Percentiles rank a stretch among this genome's conserved stretches.
These are phyloP conservation scores for Cladosporium sp. DNA, from an alignment of 2,329 filamentous ascomycete genomes.

Conservation along the genomic window DNA sequence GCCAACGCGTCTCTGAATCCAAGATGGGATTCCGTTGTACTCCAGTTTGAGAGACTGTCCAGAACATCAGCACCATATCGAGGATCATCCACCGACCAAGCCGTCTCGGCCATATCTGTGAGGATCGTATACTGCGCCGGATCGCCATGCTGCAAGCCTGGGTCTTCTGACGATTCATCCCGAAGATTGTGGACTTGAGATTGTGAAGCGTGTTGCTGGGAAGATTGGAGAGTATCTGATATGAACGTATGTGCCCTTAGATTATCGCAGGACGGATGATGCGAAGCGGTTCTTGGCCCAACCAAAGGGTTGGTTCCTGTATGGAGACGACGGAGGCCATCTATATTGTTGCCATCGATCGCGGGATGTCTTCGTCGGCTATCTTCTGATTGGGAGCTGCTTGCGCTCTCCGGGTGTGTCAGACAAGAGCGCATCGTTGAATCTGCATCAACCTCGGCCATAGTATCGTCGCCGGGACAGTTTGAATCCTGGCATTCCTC, in stretches of 20 bases:
- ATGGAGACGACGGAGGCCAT: slow-evolving; percentile 11
- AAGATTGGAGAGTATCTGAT: background rate
- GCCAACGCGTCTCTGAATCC: background rate
- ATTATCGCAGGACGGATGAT: slow-evolving; percentile 12
- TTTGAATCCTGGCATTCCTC: too few species aligned
- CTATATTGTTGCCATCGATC: too few species aligned
- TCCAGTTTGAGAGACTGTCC: slow-evolving; percentile 1
- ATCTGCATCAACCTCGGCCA: too few species aligned
- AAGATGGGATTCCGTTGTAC: background rate
- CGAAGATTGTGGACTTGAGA: background rate
- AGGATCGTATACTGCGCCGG: slow-evolving; percentile 2
- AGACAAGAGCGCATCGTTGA: too few species aligned
- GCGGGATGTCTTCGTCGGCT: too few species aligned
- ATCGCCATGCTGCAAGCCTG: background rate
- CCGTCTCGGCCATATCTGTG: slow-evolving; percentile 4
- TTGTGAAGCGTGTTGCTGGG: background rate
- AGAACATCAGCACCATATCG: slow-evolving; percentile 1
- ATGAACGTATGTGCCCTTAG: background rate
- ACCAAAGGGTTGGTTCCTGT: slow-evolving; percentile 3
- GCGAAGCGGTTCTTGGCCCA: slow-evolving; percentile 1
- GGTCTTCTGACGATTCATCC: background rate
- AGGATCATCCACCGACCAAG: slow-evolving; percentile 10
- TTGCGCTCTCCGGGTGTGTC: too few species aligned
- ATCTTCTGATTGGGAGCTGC: too few species aligned
- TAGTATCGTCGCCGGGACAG: too few species aligned